These are phyloP conservation scores for Pseudocercospora ulei DNA, from an alignment of 2,329 filamentous ascomycete genomes.

Conservation along the genomic window DNA sequence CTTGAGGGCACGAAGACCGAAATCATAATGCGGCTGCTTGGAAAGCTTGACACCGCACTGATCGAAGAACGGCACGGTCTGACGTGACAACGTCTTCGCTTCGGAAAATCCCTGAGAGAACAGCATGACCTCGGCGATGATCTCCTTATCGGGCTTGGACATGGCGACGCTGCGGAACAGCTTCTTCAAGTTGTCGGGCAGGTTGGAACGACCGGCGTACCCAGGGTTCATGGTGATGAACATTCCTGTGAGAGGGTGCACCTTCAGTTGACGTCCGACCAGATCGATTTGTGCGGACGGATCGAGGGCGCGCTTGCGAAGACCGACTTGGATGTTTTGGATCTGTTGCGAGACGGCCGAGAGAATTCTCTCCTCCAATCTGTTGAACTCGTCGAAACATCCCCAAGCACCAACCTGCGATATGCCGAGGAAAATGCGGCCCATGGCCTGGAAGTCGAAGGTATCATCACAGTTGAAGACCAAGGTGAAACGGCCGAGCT, in stretches of 20 bases:
- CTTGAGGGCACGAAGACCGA: conserved; percentile 92
- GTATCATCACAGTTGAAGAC: conserved; percentile 99
- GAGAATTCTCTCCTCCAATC: conserved; percentile 91
- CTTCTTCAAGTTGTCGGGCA: conserved; percentile 99
- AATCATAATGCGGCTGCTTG: conserved; percentile 98
- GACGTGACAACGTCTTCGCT: conserved; percentile 84
- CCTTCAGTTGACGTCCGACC: conserved; percentile 77
- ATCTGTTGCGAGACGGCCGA: conserved; percentile 98
- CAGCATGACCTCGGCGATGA: conserved; percentile 99
- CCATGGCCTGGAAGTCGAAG: conserved; percentile 99
- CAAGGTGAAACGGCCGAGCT: conserved; percentile 92
- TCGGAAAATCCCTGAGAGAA: conserved; percentile 99
- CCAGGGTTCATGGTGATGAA: conserved; percentile 99
- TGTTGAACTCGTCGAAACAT: conserved; percentile 99
- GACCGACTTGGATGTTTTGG: conserved; percentile 94
- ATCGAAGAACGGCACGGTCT: conserved; percentile 97
- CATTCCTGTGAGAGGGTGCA: conserved; percentile 89
- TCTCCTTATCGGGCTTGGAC: conserved; percentile 98
- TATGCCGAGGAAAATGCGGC: conserved; percentile 96
- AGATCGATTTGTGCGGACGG: conserved; percentile 85
- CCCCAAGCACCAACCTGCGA: conserved; percentile 99
- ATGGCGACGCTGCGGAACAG: conserved; percentile 98
- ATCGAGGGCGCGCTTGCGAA: conserved; percentile 75
- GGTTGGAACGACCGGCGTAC: conserved; percentile 92
- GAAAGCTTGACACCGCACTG: conserved; percentile 70